Evolutionary conservation across 2,329 filamentous ascomycete genomes (phyloP).

Genomic region (Pezicula rhizophila): DNA sequence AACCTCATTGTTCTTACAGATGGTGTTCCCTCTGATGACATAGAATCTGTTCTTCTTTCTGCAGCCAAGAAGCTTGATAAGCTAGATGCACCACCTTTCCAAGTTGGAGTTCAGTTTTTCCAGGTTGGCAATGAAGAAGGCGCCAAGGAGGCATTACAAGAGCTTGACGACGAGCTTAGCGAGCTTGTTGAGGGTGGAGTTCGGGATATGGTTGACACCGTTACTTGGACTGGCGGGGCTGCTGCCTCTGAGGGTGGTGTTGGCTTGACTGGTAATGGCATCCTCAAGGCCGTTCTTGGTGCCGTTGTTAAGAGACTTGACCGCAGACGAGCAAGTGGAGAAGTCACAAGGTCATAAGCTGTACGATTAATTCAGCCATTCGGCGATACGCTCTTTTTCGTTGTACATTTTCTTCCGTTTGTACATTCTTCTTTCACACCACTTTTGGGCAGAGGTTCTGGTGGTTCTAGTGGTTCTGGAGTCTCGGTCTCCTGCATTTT

Average conservation of each 20-base stretch:
- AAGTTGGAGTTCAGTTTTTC: slow-evolving; percentile 93
- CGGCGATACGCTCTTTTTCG: not conserved
- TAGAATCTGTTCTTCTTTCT: slow-evolving; percentile 61
- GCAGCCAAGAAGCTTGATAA: slow-evolving; percentile 66
- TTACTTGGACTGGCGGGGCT: slow-evolving; percentile 56
- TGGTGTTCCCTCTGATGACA: slow-evolving; percentile 74
- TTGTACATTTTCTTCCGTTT: not conserved
- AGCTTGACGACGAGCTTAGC: slow-evolving; percentile 69
- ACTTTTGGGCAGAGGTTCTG: no score
- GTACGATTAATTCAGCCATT: no score
- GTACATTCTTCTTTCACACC: no score
- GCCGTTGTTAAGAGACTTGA: slow-evolving; percentile 65
- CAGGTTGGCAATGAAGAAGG: slow-evolving; percentile 72
- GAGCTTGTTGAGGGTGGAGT: slow-evolving; percentile 49
- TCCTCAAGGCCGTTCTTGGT: slow-evolving; percentile 79
- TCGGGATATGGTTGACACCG: slow-evolving; percentile 88
- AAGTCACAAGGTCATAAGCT: slow-evolving; percentile 10
- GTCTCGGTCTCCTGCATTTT: no score
- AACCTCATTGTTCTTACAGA: slow-evolving; percentile 95
- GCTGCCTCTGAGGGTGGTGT: slow-evolving; percentile 29
- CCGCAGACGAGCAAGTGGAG: slow-evolving; percentile 30
- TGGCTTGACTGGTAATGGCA: slow-evolving; percentile 58
- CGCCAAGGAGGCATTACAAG: slow-evolving; percentile 59
- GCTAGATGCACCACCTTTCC: slow-evolving; percentile 66
- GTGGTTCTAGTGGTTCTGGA: no score